phyloP scores from a whole-genome alignment of 495 filamentous ascomycete species.

The Elasticomyces elasticus region DNA sequence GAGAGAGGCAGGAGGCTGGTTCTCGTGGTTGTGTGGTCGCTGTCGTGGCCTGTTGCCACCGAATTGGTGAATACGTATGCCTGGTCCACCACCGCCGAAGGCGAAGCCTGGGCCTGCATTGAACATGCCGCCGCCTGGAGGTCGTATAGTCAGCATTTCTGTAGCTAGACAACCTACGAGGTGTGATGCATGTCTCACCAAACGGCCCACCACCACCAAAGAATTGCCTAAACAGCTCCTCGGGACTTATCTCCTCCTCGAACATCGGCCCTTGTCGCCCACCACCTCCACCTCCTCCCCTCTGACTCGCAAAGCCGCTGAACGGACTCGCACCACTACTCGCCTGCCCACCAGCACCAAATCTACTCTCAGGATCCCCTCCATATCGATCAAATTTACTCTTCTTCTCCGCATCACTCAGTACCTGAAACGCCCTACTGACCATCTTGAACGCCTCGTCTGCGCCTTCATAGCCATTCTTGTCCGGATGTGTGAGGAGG shows the following conservation, averaged over 20 bases:
- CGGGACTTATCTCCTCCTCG: constrained; percentile 87
- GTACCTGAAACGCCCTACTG: constrained; percentile 79
- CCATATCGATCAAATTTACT: constrained; percentile 77
- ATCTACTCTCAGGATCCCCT: constrained; percentile 81
- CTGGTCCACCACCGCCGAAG: constrained; percentile 47
- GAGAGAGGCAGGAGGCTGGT: constrained; percentile 15
- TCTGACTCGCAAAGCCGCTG: constrained; percentile 51
- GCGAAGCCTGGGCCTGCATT: constrained; percentile 59
- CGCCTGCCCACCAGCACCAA: constrained; percentile 44
- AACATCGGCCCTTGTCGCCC: constrained; percentile 46
- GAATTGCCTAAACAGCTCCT: constrained; percentile 93
- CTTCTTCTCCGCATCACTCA: constrained; percentile 89
- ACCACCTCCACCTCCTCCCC: constrained; percentile 29
- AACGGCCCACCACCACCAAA: constrained; percentile 67
- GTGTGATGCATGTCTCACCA: constrained; percentile 36
- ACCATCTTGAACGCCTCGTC: constrained; percentile 98
- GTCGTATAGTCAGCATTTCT: constrained; percentile 18
- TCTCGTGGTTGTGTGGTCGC: constrained; percentile 26
- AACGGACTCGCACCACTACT: constrained; percentile 49
- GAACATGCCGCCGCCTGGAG: constrained; percentile 34
- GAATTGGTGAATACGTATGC: constrained; percentile 51
- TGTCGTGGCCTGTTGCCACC: constrained; percentile 30
- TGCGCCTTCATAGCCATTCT: constrained; percentile 93
- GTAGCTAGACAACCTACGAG: background rate
- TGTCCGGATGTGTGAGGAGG: constrained; percentile 86